Evolutionary conservation across 441 rosid genomes (phyloP), one percentile per base, ranked within the genome.

Genomic region (Pelargonium fulgidum): DNA sequence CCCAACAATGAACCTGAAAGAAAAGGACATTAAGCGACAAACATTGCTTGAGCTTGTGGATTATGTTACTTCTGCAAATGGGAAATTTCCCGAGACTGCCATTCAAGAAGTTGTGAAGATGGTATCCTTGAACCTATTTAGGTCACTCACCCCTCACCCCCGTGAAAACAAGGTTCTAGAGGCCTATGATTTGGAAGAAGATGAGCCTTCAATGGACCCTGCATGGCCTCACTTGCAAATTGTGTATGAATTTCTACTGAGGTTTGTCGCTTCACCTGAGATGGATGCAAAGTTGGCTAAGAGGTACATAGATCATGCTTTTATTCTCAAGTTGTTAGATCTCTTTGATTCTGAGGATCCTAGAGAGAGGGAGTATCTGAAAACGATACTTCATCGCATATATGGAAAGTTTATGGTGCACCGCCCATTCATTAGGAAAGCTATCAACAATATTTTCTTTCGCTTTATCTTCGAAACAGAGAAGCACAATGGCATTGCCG

Each of bases 401-500:
- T 26, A 26, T 26, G 33, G 33, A 26, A 26, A 26, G 33, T 26
- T 26, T 26, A 26, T 90, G 97, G 97, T 87, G 77, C 93, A 91
- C 76, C 85, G 97, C 48, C 96, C 97, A 24, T 92, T 85, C 82
- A 92, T 92, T 67, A 83, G 97, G 84, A 92, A 90, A 70, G 81
- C 94, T 22, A 92, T 88, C 71, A 92, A 90, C 85, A 76, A 87
- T 69, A 86, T 92, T 66, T 90, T 92, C 79, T 92, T 84, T 62
- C 80, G 84, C 39, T 89, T 90, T 76, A 85, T 92, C 62, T 91
- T 88, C 69, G 97, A 91, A 77, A 88, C 94, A 1, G 97, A 90
- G 85, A 90, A 88, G 80, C 97, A 90, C 66, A 90, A 90, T 45
- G 94, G 97, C 66, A 85, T 88, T 65, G 97, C 92, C 2, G 97